Conservation (phyloP, 2,329 filamentous ascomycete genomes). For the Penicillium sp. region DNA sequence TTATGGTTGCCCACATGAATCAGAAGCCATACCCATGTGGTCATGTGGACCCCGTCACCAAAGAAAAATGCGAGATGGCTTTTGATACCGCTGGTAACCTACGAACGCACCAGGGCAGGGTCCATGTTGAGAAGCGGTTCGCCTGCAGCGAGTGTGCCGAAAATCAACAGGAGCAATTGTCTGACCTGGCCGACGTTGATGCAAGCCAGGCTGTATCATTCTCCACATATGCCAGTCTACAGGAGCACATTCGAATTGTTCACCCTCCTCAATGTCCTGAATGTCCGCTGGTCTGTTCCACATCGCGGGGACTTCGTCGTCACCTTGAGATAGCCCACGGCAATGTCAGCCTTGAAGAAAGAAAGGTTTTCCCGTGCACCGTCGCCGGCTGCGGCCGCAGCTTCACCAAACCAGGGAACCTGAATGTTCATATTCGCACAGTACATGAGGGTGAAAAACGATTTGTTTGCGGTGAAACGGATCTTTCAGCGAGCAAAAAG, state of each 20-base stretch:
- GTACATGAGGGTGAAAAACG: slow-evolving; percentile 71
- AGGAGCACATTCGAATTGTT: slow-evolving; percentile 68
- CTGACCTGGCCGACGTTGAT: slow-evolving; percentile 26
- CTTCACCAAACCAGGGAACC: slow-evolving; percentile 81
- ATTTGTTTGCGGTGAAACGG: slow-evolving; percentile 74
- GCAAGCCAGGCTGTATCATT: slow-evolving; percentile 57
- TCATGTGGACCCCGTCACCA: slow-evolving; percentile 54
- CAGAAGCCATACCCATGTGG: slow-evolving; percentile 70
- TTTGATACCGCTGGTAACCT: slow-evolving; percentile 74
- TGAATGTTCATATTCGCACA: slow-evolving; percentile 73
- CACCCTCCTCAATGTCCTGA: slow-evolving; percentile 73
- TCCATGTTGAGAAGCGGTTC: slow-evolving; percentile 69
- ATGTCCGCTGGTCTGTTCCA: slow-evolving; percentile 68
- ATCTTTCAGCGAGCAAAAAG: slow-evolving; percentile 57
- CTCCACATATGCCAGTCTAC: slow-evolving; percentile 67
- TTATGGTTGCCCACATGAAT: slow-evolving; percentile 71
- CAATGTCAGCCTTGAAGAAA: slow-evolving; percentile 56
- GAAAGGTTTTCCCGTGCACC: slow-evolving; percentile 66
- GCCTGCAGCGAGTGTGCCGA: slow-evolving; percentile 72
- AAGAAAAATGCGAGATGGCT: slow-evolving; percentile 60
- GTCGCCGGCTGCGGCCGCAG: slow-evolving; percentile 67
- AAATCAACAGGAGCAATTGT: slow-evolving; percentile 39
- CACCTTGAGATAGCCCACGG: slow-evolving; percentile 80
- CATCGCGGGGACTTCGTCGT: slow-evolving; percentile 65
- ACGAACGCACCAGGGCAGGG: slow-evolving; percentile 66